Conservation (phyloP, 345 rosid genomes). For the Draba incana region DNA sequence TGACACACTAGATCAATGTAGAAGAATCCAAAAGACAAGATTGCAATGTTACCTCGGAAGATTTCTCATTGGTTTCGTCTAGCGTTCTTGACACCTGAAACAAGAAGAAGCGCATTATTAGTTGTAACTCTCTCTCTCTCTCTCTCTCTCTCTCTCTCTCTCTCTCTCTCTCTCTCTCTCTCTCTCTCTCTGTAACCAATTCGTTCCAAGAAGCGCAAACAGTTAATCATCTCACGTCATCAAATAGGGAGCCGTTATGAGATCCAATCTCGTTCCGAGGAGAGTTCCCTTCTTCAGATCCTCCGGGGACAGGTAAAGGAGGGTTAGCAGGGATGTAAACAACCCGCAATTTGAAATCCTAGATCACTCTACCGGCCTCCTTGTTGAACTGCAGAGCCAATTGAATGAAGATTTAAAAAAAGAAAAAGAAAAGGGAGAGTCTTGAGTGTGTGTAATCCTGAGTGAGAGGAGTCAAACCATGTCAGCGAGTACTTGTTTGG, state of each 20-base stretch:
- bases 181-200: neutral
- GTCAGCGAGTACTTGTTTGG: slow-evolving; percentile 61
- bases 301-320: slow-evolving; percentile 91
- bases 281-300: slow-evolving; percentile 84
- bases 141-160: neutral
- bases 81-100: slow-evolving; percentile 63
- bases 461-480: slow-evolving; percentile 46
- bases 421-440: neutral
- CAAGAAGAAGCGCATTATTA: neutral
- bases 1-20: neutral
- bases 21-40: neutral
- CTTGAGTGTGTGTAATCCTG: neutral
- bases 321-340: slow-evolving; percentile 81
- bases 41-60: slow-evolving; percentile 54
- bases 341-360: slow-evolving; percentile 80
- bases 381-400: slow-evolving; percentile 61
- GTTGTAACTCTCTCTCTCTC: too few relatives aligned
- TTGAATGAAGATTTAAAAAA: neutral
- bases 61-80: slow-evolving; percentile 58
- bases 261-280: slow-evolving; percentile 58
- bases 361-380: slow-evolving; percentile 58
- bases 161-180: neutral
- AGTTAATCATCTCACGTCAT: slow-evolving; percentile 48
- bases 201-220: neutral
- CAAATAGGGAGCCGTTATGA: slow-evolving; percentile 45